Percentiles rank a stretch among this genome's conserved stretches.
phyloP scores from a whole-genome alignment of 371 early-diverging fungal genomes.

The Coemansia sp. region DNA sequence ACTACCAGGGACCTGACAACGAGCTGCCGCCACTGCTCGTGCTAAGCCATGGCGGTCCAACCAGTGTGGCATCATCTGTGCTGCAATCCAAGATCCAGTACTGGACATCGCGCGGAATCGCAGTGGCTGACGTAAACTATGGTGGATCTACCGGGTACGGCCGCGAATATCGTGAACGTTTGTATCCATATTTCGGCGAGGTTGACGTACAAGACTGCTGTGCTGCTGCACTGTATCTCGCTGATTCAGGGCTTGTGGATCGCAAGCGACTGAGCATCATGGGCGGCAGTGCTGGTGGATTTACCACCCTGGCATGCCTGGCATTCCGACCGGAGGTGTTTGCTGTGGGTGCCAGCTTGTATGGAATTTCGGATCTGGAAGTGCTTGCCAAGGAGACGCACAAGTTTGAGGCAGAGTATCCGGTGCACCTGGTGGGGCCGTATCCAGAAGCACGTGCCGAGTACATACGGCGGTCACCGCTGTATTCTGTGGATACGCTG shows the following conservation, averaged over 20 bases:
- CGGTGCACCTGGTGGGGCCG: constrained; percentile 63
- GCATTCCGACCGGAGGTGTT: constrained; percentile 72
- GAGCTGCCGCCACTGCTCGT: constrained; percentile 68
- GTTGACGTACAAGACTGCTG: constrained; percentile 79
- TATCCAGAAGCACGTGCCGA: constrained; percentile 58
- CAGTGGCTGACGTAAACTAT: constrained; percentile 72
- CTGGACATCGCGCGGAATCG: constrained; percentile 78
- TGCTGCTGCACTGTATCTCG: constrained; percentile 66
- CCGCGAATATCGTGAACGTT: constrained; percentile 68
- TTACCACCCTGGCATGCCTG: constrained; percentile 63
- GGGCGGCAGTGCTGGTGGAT: constrained; percentile 74
- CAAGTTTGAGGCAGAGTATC: constrained; percentile 73
- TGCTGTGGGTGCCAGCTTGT: constrained; percentile 65
- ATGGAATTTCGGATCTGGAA: constrained; percentile 70
- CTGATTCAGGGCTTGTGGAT: constrained; percentile 61
- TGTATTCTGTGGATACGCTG: constrained; percentile 60
- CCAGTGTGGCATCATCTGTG: constrained; percentile 46
- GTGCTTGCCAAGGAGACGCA: constrained; percentile 64
- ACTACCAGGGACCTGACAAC: constrained; percentile 56
- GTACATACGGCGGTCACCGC: constrained; percentile 62
- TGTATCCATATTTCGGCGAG: constrained; percentile 66
- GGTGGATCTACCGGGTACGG: constrained; percentile 77
- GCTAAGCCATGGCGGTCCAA: constrained; percentile 74
- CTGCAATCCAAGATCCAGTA: constrained; percentile 61
- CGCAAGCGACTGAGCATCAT: constrained; percentile 61